phyloP scores from a whole-genome alignment of 2,329 filamentous ascomycete species.

The Aspergillus brunneoviolaceus region DNA sequence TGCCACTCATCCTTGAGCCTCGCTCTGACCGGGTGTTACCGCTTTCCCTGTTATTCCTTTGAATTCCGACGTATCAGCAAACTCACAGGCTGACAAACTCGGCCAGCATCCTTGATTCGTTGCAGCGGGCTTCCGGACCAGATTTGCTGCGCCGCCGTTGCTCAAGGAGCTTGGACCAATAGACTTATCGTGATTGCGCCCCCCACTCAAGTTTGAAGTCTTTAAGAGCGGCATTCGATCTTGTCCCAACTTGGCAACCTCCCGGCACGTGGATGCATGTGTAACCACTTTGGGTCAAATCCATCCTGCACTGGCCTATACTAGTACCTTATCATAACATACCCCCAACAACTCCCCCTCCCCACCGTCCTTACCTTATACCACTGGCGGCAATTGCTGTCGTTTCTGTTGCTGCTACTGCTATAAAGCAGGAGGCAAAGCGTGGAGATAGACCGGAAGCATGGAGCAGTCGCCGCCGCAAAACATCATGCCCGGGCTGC shows the following conservation, averaged over 20 bases:
- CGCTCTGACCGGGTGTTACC: constrained; percentile 1
- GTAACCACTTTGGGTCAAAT: constrained; percentile 9
- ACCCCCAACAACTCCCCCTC: neutral
- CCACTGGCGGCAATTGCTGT: no score
- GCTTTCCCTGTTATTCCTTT: neutral
- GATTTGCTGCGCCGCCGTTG: constrained; percentile 14
- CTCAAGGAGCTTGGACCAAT: constrained; percentile 15
- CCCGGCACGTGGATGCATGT: constrained; percentile 23
- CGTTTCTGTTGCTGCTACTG: neutral
- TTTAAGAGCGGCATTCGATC: constrained; percentile 14
- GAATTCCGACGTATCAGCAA: constrained; percentile 15
- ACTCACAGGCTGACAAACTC: constrained; percentile 13
- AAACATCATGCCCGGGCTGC: constrained; percentile 30
- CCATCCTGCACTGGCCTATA: neutral
- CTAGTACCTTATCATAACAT: constrained; percentile 7
- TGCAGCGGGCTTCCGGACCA: neutral
- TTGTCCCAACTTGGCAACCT: constrained; percentile 14
- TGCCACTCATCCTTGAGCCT: constrained; percentile 9
- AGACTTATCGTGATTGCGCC: neutral
- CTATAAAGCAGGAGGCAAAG: neutral
- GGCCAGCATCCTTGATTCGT: constrained; percentile 12
- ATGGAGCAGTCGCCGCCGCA: constrained; percentile 40
- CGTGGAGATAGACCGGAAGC: constrained; percentile 14
- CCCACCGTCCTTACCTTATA: neutral
- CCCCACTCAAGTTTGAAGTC: constrained; percentile 1